Conservation (phyloP, 768 basidiomycete species). For the Dendrothele bispora region DNA sequence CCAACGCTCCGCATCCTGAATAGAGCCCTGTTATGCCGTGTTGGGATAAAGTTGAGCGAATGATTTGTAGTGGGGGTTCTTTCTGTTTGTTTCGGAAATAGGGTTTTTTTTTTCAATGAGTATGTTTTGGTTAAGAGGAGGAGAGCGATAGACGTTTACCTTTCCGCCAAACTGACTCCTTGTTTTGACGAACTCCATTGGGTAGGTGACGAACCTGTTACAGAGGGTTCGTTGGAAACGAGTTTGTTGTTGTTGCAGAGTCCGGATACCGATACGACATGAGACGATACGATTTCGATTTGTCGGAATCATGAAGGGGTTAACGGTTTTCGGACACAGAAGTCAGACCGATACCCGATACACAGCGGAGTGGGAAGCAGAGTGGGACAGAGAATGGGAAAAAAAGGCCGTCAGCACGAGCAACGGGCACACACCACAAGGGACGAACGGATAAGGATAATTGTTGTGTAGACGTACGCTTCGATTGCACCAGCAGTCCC, state of each 20-base stretch:
- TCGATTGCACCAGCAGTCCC: slow-evolving; percentile 91
- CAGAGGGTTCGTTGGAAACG: not conserved
- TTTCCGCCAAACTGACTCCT: slow-evolving; percentile 88
- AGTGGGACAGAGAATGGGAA: no score
- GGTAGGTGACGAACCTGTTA: slow-evolving; percentile 78
- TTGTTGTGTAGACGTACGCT: slow-evolving; percentile 64
- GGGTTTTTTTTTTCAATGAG: not conserved
- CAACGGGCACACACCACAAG: slow-evolving; percentile 38
- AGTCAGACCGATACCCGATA: no score
- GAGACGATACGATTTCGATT: no score
- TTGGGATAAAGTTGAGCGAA: slow-evolving; percentile 68
- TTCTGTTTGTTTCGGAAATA: slow-evolving; percentile 26
- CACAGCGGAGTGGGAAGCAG: no score
- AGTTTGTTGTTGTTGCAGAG: not conserved
- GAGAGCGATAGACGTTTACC: slow-evolving; percentile 29
- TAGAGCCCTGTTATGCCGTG: slow-evolving; percentile 89
- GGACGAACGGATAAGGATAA: slow-evolving; percentile 24
- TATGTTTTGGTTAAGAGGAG: not conserved
- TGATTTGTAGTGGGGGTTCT: slow-evolving; percentile 72
- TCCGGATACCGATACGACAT: no score
- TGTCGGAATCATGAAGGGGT: no score
- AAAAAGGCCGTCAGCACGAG: no score
- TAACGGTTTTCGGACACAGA: no score
- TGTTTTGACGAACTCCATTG: slow-evolving; percentile 92
- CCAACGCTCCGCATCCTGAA: slow-evolving; percentile 85